phyloP scores from a whole-genome alignment of 2,329 filamentous ascomycete species.

The Fusarium brachygibbosum region DNA sequence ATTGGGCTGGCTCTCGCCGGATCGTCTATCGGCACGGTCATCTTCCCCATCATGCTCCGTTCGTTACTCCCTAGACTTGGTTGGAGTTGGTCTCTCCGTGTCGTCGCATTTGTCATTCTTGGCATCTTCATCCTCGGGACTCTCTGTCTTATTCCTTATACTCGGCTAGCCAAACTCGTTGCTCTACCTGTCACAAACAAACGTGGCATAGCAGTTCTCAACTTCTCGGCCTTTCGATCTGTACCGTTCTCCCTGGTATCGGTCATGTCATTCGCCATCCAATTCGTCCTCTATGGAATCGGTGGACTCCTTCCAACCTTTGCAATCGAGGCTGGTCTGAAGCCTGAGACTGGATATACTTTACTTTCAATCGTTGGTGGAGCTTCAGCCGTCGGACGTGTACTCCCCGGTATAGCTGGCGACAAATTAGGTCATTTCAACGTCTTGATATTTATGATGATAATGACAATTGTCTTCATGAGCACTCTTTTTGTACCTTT shows the following conservation, averaged over 20 bases:
- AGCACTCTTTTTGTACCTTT: slow-evolving; percentile 9
- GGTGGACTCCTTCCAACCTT: slow-evolving; percentile 16
- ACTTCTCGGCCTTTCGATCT: slow-evolving; percentile 16
- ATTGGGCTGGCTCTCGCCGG: slow-evolving; percentile 13
- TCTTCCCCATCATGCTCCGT: slow-evolving; percentile 21
- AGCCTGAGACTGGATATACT: slow-evolving; percentile 3
- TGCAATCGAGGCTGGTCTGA: slow-evolving; percentile 6
- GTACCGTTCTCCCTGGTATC: slow-evolving; percentile 7
- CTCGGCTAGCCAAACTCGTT: neutral
- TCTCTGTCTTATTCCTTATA: slow-evolving; percentile 9
- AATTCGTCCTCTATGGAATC: slow-evolving; percentile 19
- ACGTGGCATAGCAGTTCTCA: neutral
- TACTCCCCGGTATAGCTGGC: neutral
- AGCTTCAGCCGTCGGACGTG: slow-evolving; percentile 13
- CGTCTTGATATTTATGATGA: slow-evolving; percentile 21
- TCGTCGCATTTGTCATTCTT: slow-evolving; percentile 9
- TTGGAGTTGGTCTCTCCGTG: slow-evolving; percentile 15
- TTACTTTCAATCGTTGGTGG: slow-evolving; percentile 12
- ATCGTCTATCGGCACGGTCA: slow-evolving; percentile 13
- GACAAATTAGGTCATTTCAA: slow-evolving; percentile 18
- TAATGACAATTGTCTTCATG: slow-evolving; percentile 6
- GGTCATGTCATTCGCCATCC: slow-evolving; percentile 10
- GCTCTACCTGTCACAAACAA: neutral
- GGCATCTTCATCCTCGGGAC: neutral
- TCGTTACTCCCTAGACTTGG: slow-evolving; percentile 8